phyloP scores from a whole-genome alignment of 768 basidiomycete species.

The Tubosaeta sp. region DNA sequence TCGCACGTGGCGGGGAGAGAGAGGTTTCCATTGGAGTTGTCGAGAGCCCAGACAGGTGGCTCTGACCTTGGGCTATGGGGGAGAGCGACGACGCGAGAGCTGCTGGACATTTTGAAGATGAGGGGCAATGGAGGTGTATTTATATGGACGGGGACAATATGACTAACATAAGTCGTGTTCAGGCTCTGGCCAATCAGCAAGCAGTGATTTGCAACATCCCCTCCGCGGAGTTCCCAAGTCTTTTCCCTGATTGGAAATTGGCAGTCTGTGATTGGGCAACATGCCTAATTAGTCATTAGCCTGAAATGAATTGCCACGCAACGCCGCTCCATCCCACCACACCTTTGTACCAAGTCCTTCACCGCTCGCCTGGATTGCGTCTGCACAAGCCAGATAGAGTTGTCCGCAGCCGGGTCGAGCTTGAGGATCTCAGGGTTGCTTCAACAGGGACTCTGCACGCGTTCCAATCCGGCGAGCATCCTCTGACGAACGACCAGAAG shows the following conservation, averaged over 20 bases:
- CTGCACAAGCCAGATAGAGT: conserved; percentile 63
- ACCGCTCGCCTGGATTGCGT: conserved; percentile 52
- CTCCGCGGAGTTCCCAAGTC: background rate
- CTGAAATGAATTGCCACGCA: background rate
- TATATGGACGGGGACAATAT: conserved; percentile 1
- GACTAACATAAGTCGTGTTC: background rate
- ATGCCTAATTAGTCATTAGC: too few species aligned
- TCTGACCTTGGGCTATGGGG: conserved; percentile 21
- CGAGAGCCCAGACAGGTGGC: conserved; percentile 66
- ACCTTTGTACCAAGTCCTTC: conserved; percentile 40
- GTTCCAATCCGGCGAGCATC: conserved; percentile 55
- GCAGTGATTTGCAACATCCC: conserved; percentile 8
- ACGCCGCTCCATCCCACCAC: conserved; percentile 46
- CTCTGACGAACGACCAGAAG: conserved; percentile 29
- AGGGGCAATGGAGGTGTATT: conserved; percentile 3
- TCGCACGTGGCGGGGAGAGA: conserved; percentile 59
- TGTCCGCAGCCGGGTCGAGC: conserved; percentile 70
- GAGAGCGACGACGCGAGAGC: conserved; percentile 18
- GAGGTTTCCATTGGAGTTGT: conserved; percentile 37
- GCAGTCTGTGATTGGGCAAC: background rate
- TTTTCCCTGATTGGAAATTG: background rate
- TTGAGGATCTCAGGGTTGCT: conserved; percentile 71
- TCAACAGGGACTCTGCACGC: conserved; percentile 73
- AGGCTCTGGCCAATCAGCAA: conserved; percentile 9
- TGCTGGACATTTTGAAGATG: conserved; percentile 14